A percentile compares a stretch with the other conserved stretches of the same genome.
Evolutionary conservation across 768 basidiomycete genomes (phyloP).

Genomic region (Pholiota microspora): DNA sequence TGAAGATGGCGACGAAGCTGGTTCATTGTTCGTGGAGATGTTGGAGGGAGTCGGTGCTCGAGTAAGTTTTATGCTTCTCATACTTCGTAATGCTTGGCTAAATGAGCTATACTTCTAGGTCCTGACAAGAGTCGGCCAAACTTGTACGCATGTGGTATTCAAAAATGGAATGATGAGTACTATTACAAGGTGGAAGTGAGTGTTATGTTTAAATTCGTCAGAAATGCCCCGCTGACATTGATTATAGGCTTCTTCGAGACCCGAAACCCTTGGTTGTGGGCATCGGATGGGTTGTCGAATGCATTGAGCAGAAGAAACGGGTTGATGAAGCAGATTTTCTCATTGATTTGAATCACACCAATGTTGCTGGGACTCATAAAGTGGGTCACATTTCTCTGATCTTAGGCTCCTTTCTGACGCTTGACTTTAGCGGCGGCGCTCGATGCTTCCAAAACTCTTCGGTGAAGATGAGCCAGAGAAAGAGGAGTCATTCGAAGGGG

Average conservation of each 20-base stretch:
- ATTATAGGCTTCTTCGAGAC: constrained; percentile 55
- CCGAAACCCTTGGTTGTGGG: constrained; percentile 76
- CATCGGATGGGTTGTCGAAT: constrained; percentile 89
- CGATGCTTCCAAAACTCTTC: constrained; percentile 67
- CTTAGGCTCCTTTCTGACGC: not conserved
- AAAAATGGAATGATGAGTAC: constrained; percentile 82
- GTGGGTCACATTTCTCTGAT: constrained; percentile 31
- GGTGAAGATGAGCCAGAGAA: constrained; percentile 29
- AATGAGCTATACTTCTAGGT: constrained; percentile 37
- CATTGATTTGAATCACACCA: constrained; percentile 59
- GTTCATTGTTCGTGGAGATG: constrained; percentile 82
- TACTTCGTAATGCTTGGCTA: not conserved
- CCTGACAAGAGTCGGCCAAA: constrained; percentile 62
- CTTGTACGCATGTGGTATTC: constrained; percentile 82
- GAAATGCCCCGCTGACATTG: no score
- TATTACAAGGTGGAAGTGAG: constrained; percentile 65
- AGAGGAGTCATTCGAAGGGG: constrained; percentile 29
- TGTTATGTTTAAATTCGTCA: no score
- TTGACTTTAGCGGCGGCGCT: constrained; percentile 59
- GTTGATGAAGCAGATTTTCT: constrained; percentile 67
- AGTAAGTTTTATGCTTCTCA: constrained; percentile 40
- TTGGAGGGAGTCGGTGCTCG: constrained; percentile 75
- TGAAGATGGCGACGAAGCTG: constrained; percentile 80
- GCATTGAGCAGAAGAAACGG: constrained; percentile 61
- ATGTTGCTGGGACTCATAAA: constrained; percentile 63